Percentiles rank a stretch among this genome's conserved stretches.
phyloP scores from a whole-genome alignment of 345 rosid species.

The Salix dunnii region DNA sequence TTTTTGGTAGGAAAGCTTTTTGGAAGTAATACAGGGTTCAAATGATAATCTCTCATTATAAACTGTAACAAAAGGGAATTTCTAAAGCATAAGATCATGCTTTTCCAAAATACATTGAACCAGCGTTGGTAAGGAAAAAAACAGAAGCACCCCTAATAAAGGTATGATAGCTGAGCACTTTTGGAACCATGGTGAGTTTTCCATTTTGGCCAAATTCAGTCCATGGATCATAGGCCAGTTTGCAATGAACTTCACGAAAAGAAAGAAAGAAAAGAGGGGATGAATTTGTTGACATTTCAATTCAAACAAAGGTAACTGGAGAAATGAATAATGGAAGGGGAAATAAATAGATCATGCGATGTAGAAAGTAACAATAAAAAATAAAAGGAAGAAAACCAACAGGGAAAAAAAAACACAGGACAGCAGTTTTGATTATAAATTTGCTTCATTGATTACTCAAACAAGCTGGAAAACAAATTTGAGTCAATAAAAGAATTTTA shows the following conservation, averaged over 20 bases:
- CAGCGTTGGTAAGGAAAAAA: neutral
- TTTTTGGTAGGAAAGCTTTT: too few relatives aligned
- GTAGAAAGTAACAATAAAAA: neutral
- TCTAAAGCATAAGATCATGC: neutral
- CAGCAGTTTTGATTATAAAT: conserved; percentile 9
- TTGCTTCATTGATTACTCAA: conserved; percentile 27
- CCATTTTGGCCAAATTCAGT: neutral
- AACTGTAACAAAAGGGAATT: neutral
- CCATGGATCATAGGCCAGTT: neutral
- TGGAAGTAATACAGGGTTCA: neutral
- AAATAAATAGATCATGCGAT: neutral
- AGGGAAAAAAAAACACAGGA: neutral
- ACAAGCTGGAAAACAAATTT: conserved; percentile 18
- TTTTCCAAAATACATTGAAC: neutral
- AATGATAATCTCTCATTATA: neutral
- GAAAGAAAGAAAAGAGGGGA: neutral
- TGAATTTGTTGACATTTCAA: neutral
- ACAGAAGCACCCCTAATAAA: neutral
- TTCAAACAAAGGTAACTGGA: neutral
- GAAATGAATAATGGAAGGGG: neutral
- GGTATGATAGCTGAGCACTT: neutral
- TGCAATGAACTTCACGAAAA: neutral
- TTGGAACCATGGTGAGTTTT: neutral
- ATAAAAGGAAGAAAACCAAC: neutral
- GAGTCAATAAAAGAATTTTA: conserved; percentile 39